Percentiles rank a stretch among this genome's conserved stretches.
Conservation (phyloP, 352 stramenopile species). For the Globisporangium paroecandrum region DNA sequence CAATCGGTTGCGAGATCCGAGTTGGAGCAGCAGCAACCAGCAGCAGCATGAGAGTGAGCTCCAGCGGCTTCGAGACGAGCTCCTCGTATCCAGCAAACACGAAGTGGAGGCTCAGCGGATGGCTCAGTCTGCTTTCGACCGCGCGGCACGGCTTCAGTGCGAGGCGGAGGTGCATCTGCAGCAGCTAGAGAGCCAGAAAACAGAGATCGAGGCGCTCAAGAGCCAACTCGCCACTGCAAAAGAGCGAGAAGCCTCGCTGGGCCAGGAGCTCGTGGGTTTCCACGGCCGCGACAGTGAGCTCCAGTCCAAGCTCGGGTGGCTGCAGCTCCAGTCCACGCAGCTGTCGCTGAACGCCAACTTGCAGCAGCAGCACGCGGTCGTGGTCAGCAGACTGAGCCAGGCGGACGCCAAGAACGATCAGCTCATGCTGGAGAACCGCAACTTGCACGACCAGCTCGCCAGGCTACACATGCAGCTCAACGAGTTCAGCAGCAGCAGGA, state of each 20-base stretch:
- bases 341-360: constrained; percentile 3
- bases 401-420: constrained; percentile 23
- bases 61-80: constrained; percentile 8
- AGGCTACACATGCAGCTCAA: constrained; percentile 37
- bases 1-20: not conserved
- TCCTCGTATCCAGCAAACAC: not conserved
- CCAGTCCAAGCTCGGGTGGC: constrained; percentile 13
- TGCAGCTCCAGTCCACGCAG: constrained; percentile 15
- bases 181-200: not conserved
- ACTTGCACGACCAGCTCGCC: constrained; percentile 34
- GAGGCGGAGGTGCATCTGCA: constrained; percentile 2
- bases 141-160: constrained; percentile 8
- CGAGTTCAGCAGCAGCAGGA: constrained; percentile 16
- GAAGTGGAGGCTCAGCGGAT: not conserved
- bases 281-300: constrained; percentile 17
- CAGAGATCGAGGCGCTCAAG: constrained; percentile 2
- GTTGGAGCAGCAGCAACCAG: not conserved
- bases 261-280: constrained; percentile 8
- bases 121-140: not conserved
- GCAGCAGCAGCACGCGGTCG: constrained; percentile 9
- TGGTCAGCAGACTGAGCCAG: constrained; percentile 7
- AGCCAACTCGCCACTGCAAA: constrained; percentile 1
- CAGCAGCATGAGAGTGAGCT: constrained; percentile 7
- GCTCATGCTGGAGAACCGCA: constrained; percentile 26
- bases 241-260: constrained; percentile 1